Evolutionary conservation across 371 early-diverging fungal genomes (phyloP).

Genomic region (Rhizopus microsporus): DNA sequence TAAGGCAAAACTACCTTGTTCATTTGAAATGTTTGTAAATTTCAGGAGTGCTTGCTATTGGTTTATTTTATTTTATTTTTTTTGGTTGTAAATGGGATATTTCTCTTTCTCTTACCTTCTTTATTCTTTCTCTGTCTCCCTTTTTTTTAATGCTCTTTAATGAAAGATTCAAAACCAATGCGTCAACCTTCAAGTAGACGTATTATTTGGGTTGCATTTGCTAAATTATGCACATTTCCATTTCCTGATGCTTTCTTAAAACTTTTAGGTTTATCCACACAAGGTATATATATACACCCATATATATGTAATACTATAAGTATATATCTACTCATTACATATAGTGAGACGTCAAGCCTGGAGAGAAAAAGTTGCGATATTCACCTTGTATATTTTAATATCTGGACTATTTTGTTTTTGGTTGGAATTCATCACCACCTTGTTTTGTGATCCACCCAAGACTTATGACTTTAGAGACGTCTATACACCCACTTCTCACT

Average conservation of each 20-base stretch:
- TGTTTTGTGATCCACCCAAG: constrained; percentile 45
- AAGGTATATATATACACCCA: constrained; percentile 23
- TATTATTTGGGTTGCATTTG: constrained; percentile 30
- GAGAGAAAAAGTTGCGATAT: constrained; percentile 49
- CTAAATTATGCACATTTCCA: constrained; percentile 20
- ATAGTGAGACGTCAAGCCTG: constrained; percentile 45
- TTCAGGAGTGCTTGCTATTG: no score
- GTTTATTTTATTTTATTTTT: no score
- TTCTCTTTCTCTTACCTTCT: neutral
- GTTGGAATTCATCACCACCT: constrained; percentile 42
- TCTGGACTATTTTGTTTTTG: constrained; percentile 39
- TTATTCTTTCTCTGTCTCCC: neutral
- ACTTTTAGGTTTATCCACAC: constrained; percentile 29
- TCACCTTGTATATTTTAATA: constrained; percentile 23
- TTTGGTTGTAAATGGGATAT: no score
- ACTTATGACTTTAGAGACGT: constrained; percentile 26
- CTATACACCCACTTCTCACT: constrained; percentile 26
- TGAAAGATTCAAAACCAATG: constrained; percentile 20
- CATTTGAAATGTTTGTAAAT: no score
- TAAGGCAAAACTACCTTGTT: no score
- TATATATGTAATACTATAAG: neutral
- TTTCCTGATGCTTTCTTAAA: constrained; percentile 19
- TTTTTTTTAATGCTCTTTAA: neutral
- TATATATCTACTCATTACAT: no score
- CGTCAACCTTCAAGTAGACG: constrained; percentile 27